Evolutionary conservation across 2,329 filamentous ascomycete genomes (phyloP).

Genomic region (Penicillium capsulatum): DNA sequence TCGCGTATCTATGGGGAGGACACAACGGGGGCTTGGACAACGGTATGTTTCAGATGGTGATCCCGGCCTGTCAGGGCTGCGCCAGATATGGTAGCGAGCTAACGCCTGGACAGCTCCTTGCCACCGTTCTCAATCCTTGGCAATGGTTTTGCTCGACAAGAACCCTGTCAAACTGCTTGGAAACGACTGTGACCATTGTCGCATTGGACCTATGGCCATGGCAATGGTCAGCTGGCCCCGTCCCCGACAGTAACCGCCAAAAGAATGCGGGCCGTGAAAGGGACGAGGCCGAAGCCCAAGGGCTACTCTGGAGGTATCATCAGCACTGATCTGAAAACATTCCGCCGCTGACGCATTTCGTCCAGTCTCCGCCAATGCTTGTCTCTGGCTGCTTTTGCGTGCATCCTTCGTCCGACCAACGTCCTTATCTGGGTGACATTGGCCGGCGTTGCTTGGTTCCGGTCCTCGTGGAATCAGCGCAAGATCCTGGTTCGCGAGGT

Average conservation of each 20-base stretch:
- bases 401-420: slow-evolving; percentile 86
- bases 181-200: slow-evolving; percentile 77
- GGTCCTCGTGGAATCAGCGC: slow-evolving; percentile 42
- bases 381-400: slow-evolving; percentile 72
- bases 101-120: slow-evolving; percentile 55
- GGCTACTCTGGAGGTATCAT: slow-evolving; percentile 26
- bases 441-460: slow-evolving; percentile 51
- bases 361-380: slow-evolving; percentile 60
- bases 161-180: slow-evolving; percentile 89
- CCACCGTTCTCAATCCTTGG: slow-evolving; percentile 78
- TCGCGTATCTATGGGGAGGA: slow-evolving; percentile 66
- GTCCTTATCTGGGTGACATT: slow-evolving; percentile 75
- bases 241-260: slow-evolving; percentile 30
- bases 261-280: slow-evolving; percentile 9
- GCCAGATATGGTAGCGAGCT: slow-evolving; percentile 6
- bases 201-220: slow-evolving; percentile 86
- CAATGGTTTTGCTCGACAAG: slow-evolving; percentile 94
- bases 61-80: not conserved
- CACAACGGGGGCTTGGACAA: slow-evolving; percentile 59
- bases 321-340: not conserved
- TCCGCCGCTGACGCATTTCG: slow-evolving; percentile 7
- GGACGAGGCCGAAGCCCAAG: slow-evolving; percentile 9
- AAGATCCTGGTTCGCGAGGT: slow-evolving; percentile 59
- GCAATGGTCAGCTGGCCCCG: slow-evolving; percentile 55
- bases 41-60: slow-evolving; percentile 50